Percentiles rank a stretch among this genome's conserved stretches.
Evolutionary conservation across 495 filamentous ascomycete species (phyloP).

Genomic region (Penicillium canariense): DNA sequence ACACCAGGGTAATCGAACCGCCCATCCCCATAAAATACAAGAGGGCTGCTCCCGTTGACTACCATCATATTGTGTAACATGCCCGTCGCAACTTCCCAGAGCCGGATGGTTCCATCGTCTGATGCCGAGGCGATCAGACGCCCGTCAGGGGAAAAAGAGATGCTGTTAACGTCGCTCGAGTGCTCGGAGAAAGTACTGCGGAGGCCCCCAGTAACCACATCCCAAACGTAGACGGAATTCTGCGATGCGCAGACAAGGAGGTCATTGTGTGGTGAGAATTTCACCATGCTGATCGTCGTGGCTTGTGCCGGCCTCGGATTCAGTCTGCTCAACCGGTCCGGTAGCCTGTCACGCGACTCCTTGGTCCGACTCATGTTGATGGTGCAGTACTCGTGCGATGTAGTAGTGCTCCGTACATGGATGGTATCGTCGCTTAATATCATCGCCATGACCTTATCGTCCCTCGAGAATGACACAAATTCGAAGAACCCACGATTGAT

Average conservation of each 20-base stretch:
- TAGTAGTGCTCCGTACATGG: background rate
- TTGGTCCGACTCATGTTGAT: background rate
- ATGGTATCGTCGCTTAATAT: background rate
- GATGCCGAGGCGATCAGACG: background rate
- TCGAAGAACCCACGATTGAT: background rate
- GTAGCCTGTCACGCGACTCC: too few relatives aligned
- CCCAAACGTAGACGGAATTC: background rate
- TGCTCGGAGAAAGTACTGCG: background rate
- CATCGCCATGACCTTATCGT: background rate
- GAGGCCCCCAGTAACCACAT: background rate
- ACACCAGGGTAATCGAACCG: background rate
- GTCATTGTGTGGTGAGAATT: background rate
- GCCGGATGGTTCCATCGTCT: background rate
- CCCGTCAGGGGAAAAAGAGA: background rate
- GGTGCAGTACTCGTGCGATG: background rate
- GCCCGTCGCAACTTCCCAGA: background rate
- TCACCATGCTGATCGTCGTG: background rate
- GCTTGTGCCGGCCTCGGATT: background rate
- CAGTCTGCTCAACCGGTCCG: background rate
- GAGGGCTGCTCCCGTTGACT: background rate
- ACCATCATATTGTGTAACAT: background rate
- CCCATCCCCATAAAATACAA: background rate
- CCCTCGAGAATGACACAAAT: background rate
- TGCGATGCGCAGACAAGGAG: background rate
- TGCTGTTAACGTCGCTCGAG: background rate